phyloP scores from a whole-genome alignment of 495 filamentous ascomycete species.

The Tetracladium setigerum region DNA sequence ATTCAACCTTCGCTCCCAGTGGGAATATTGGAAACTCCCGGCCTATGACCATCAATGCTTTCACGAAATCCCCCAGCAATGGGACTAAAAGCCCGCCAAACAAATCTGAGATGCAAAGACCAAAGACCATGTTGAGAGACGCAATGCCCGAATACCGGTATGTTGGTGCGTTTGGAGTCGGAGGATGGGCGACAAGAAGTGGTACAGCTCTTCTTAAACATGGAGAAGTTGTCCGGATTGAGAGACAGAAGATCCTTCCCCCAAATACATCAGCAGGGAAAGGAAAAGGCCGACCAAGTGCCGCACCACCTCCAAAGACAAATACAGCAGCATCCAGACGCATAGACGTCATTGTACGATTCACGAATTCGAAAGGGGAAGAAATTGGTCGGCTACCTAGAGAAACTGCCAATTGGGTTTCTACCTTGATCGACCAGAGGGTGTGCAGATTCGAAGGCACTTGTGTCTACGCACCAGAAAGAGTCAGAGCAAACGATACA shows the following conservation, averaged over 20 bases:
- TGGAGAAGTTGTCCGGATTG: slow-evolving; percentile 74
- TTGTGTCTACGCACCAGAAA: slow-evolving; percentile 86
- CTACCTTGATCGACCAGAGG: slow-evolving; percentile 84
- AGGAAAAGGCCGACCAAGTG: slow-evolving; percentile 40
- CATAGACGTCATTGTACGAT: slow-evolving; percentile 85
- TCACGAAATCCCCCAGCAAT: slow-evolving; percentile 12
- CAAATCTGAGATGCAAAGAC: slow-evolving; percentile 1
- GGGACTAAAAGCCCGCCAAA: slow-evolving; percentile 1
- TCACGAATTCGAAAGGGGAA: slow-evolving; percentile 70
- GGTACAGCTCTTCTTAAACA: slow-evolving; percentile 65
- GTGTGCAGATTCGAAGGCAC: slow-evolving; percentile 80
- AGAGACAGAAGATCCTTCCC: slow-evolving; percentile 69
- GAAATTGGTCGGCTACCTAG: slow-evolving; percentile 87
- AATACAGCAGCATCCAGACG: slow-evolving; percentile 44
- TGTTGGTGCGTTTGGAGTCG: slow-evolving; percentile 85
- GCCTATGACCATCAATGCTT: slow-evolving; percentile 14
- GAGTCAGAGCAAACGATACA: slow-evolving; percentile 82
- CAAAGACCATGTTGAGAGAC: slow-evolving; percentile 14
- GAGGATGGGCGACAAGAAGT: slow-evolving; percentile 86
- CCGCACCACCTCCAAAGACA: slow-evolving; percentile 24
- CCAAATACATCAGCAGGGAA: slow-evolving; percentile 30
- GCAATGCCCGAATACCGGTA: slow-evolving; percentile 61
- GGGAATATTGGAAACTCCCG: background rate
- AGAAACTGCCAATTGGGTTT: slow-evolving; percentile 90
- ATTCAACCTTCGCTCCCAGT: slow-evolving; percentile 12